These are phyloP conservation scores for Clonostachys byssicola DNA, from an alignment of 2,329 filamentous ascomycete genomes.

Conservation along the genomic window DNA sequence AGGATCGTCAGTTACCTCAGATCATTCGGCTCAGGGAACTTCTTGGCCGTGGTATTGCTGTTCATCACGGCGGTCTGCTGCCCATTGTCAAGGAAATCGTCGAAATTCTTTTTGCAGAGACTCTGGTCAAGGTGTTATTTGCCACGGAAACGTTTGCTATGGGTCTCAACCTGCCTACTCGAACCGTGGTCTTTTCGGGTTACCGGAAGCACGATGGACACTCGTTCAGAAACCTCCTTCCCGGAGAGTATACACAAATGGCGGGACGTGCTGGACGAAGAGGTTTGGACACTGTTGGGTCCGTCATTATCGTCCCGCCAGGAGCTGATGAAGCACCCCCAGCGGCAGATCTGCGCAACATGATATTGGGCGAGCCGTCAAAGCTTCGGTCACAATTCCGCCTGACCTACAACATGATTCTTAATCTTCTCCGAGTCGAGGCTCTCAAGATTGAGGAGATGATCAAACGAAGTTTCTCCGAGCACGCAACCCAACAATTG, in stretches of 20 bases:
- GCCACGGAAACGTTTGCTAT: slow-evolving; percentile 98
- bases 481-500: slow-evolving; percentile 92
- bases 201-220: slow-evolving; percentile 96
- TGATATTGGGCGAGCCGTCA: slow-evolving; percentile 94
- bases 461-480: slow-evolving; percentile 99
- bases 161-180: slow-evolving; percentile 91
- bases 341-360: slow-evolving; percentile 75
- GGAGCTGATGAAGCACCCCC: slow-evolving; percentile 84
- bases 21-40: slow-evolving; percentile 85
- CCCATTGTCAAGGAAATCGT: slow-evolving; percentile 98
- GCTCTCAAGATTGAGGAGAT: slow-evolving; percentile 98
- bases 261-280: slow-evolving; percentile 93
- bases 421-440: slow-evolving; percentile 91
- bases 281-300: slow-evolving; percentile 95
- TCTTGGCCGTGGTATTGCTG: slow-evolving; percentile 83
- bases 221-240: slow-evolving; percentile 82
- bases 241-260: slow-evolving; percentile 99
- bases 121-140: slow-evolving; percentile 93
- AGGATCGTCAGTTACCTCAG: slow-evolving; percentile 87
- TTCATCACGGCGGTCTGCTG: slow-evolving; percentile 90
- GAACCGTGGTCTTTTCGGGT: slow-evolving; percentile 96
- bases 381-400: slow-evolving; percentile 95
- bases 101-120: slow-evolving; percentile 92
- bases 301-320: slow-evolving; percentile 92
- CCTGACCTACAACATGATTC: slow-evolving; percentile 98